These are phyloP conservation scores for Clavariopsis aquatica DNA, from an alignment of 495 filamentous ascomycete genomes.

Conservation along the genomic window DNA sequence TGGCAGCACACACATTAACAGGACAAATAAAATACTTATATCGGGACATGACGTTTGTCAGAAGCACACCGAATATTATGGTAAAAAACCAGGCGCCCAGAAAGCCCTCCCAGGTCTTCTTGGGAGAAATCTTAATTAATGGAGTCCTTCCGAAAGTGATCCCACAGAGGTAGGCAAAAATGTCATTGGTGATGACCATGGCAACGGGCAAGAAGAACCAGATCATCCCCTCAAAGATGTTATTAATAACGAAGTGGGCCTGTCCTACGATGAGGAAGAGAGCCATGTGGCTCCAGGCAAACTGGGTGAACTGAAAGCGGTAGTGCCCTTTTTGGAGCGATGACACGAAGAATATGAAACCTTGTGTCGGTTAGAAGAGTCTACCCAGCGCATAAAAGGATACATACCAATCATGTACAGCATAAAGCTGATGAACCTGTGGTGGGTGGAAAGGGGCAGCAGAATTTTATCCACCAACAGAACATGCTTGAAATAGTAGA, in stretches of 20 bases:
- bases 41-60: constrained; percentile 85
- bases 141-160: constrained; percentile 96
- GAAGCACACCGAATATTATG: constrained; percentile 74
- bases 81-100: constrained; percentile 97
- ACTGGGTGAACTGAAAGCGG: constrained; percentile 97
- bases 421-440: constrained; percentile 97
- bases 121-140: constrained; percentile 95
- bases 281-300: constrained; percentile 99
- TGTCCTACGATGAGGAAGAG: constrained; percentile 97
- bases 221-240: constrained; percentile 99
- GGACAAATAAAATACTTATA: constrained; percentile 99
- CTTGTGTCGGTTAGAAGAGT: constrained; percentile 48
- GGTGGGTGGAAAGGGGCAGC: constrained; percentile 91
- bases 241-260: constrained; percentile 99
- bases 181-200: constrained; percentile 97
- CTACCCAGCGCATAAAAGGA: neutral
- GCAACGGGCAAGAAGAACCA: constrained; percentile 99
- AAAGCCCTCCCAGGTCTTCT: constrained; percentile 99
- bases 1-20: constrained; percentile 63
- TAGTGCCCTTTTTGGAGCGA: constrained; percentile 96
- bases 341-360: constrained; percentile 97
- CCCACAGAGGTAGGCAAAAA: constrained; percentile 96
- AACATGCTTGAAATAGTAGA: constrained; percentile 99
- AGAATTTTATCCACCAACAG: constrained; percentile 92
- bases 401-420: constrained; percentile 90